Evolutionary conservation across 1,139 yeast genomes (phyloP).

Genomic region (Candida dubliniensis): DNA sequence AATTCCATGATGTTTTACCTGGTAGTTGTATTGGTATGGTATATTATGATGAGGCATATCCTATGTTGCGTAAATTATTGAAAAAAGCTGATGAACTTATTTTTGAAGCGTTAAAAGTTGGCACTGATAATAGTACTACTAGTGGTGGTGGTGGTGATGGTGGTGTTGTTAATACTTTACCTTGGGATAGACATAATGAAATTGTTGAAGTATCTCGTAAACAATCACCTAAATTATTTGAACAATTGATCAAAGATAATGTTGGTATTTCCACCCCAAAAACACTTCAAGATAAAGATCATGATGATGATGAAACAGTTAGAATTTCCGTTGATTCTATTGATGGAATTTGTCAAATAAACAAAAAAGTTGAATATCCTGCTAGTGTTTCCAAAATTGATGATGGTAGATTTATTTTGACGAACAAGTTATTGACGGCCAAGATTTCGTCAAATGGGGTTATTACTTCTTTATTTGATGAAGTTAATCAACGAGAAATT

Average conservation of each 20-base stretch:
- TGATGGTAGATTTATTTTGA: slow-evolving; percentile 47
- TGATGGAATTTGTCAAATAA: slow-evolving; percentile 17
- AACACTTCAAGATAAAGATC: not conserved
- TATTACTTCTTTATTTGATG: slow-evolving; percentile 66
- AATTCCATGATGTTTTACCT: slow-evolving; percentile 95
- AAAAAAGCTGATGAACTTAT: slow-evolving; percentile 54
- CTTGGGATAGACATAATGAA: slow-evolving; percentile 62
- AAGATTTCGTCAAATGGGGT: slow-evolving; percentile 60
- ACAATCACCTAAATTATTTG: slow-evolving; percentile 13
- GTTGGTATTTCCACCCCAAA: slow-evolving; percentile 1
- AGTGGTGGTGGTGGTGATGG: slow-evolving; percentile 16
- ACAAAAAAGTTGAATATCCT: slow-evolving; percentile 35
- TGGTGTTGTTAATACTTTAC: slow-evolving; percentile 55
- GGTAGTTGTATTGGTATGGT: slow-evolving; percentile 96
- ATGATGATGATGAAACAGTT: slow-evolving; percentile 5
- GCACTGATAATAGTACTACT: slow-evolving; percentile 11
- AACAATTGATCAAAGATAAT: slow-evolving; percentile 7
- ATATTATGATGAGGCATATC: slow-evolving; percentile 86
- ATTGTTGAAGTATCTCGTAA: slow-evolving; percentile 37
- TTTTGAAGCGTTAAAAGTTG: slow-evolving; percentile 43
- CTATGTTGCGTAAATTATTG: slow-evolving; percentile 64
- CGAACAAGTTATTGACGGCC: slow-evolving; percentile 63
- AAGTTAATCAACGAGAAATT: slow-evolving; percentile 61
- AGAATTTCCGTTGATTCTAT: slow-evolving; percentile 15
- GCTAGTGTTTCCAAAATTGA: slow-evolving; percentile 43